Evolutionary conservation across 2,329 filamentous ascomycete species (phyloP), one percentile per base, ranked within the genome.

Genomic region (Hypomyces rosellus): DNA sequence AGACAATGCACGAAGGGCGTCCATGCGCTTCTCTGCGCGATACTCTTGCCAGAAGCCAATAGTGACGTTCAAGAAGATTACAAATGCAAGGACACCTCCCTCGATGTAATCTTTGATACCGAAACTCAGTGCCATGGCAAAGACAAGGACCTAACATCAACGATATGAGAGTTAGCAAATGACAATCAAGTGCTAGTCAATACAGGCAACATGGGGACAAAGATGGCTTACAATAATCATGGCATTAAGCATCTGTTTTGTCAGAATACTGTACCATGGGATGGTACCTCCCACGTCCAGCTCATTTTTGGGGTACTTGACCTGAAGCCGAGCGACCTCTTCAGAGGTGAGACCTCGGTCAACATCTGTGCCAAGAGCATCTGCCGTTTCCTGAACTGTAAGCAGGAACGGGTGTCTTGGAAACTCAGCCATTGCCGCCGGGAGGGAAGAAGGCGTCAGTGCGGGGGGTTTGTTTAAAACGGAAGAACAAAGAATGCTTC

Each of bases 91-190:
- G 45, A 87, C 82, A 47, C 78, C 81, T 48, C 81, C 83, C 69
- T 86, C 83, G 57, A 86, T 82, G 63, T 78, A 84, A 57, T 86
- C 84, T 41, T 75, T 68, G 54, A 87, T 84, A 54, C 76, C 81
- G 64, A 85, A 87, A 54, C 80, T 82, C 38, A 84, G 75, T 42
- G 80, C 84, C 84, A 90, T 89, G 60, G 86, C 86, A 60, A 91
- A 85, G 48, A 88, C 74, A 46, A 92, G 77, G 45, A 89, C 84
- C 85, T 88, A 33, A n/a, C 20, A 38, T 34, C 4, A 30, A 14
- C 4, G 7, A 8, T 11, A 38, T 34, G 34, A 43, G 12, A 48
- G 39, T 33, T 8, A 30, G 25, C 9, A 30, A 30, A 30, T 5
- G 25, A 30, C 15, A 5, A 3, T 11, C 3, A 4, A 9, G 4